phyloP scores from a whole-genome alignment of 768 basidiomycete genomes.

The Dioszegia crocea region DNA sequence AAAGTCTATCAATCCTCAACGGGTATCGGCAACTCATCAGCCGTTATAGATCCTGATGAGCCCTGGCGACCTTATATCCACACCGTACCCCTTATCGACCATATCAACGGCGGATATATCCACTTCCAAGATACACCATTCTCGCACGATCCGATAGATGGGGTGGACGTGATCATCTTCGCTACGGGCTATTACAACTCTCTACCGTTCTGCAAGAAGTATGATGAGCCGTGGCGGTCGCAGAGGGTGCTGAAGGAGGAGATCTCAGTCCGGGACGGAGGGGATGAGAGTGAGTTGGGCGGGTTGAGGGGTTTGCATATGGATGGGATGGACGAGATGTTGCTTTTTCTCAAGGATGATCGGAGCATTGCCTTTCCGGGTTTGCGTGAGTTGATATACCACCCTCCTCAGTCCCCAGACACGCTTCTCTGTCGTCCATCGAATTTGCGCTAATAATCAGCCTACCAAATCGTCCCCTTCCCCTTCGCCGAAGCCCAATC shows the following conservation, averaged over 20 bases:
- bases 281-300: conserved; percentile 25
- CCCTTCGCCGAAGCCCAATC: conserved; percentile 76
- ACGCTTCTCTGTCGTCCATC: no score
- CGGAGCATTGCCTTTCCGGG: conserved; percentile 45
- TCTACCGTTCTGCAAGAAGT: conserved; percentile 44
- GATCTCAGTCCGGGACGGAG: conserved; percentile 23
- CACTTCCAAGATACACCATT: conserved; percentile 23
- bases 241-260: conserved; percentile 18
- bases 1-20: conserved; percentile 38
- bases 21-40: conserved; percentile 16
- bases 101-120: conserved; percentile 28
- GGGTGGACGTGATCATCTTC: conserved; percentile 50
- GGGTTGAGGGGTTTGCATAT: conserved; percentile 44
- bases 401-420: no score
- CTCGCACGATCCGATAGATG: conserved; percentile 2
- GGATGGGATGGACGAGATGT: conserved; percentile 46
- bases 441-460: conserved; percentile 25
- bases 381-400: conserved; percentile 45
- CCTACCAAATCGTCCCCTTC: conserved; percentile 61
- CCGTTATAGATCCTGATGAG: conserved; percentile 17
- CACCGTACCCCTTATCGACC: conserved; percentile 29
- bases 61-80: conserved; percentile 43
- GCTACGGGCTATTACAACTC: conserved; percentile 51
- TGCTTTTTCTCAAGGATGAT: conserved; percentile 49
- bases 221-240: conserved; percentile 43